Conservation (phyloP, 2,329 filamentous ascomycete species). For the Bipolaris zeicola region DNA sequence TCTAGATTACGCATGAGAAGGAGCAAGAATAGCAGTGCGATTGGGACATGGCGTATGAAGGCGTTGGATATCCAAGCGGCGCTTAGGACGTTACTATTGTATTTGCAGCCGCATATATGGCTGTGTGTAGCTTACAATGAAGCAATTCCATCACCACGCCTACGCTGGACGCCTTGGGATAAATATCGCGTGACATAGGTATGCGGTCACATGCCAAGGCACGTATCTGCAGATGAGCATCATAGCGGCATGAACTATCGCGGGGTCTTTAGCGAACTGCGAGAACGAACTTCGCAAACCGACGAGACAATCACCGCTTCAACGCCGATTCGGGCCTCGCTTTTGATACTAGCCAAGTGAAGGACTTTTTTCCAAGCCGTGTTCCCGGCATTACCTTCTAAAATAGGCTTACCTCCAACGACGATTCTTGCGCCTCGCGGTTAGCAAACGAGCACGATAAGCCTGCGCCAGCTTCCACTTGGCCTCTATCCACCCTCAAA, state of each 20-base stretch:
- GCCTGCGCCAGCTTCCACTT: constrained; percentile 25
- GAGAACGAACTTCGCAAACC: constrained; percentile 8
- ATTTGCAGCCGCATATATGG: constrained; percentile 2
- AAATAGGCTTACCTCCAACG: constrained; percentile 32
- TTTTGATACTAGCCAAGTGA: constrained; percentile 1
- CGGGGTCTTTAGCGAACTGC: constrained; percentile 23
- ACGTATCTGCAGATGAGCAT: constrained; percentile 17
- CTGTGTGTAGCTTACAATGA: constrained; percentile 9
- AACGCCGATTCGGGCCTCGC: neutral
- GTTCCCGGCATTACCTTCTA: constrained; percentile 33
- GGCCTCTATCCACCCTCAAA: constrained; percentile 12
- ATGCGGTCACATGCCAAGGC: constrained; percentile 20
- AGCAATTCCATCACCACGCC: constrained; percentile 3
- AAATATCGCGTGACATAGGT: constrained; percentile 3
- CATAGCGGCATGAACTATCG: constrained; percentile 16
- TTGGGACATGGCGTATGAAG: constrained; percentile 30
- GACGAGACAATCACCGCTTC: neutral
- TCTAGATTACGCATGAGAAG: constrained; percentile 26
- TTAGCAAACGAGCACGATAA: constrained; percentile 32
- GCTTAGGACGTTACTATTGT: constrained; percentile 12
- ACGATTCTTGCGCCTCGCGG: constrained; percentile 18
- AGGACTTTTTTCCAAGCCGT: constrained; percentile 15
- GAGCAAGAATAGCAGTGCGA: constrained; percentile 10
- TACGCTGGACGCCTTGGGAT: neutral
- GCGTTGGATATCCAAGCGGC: constrained; percentile 30